These are phyloP conservation scores for Diphasiastrum complanatum DNA, from an alignment of 83 land plant species.

Conservation along the genomic window DNA sequence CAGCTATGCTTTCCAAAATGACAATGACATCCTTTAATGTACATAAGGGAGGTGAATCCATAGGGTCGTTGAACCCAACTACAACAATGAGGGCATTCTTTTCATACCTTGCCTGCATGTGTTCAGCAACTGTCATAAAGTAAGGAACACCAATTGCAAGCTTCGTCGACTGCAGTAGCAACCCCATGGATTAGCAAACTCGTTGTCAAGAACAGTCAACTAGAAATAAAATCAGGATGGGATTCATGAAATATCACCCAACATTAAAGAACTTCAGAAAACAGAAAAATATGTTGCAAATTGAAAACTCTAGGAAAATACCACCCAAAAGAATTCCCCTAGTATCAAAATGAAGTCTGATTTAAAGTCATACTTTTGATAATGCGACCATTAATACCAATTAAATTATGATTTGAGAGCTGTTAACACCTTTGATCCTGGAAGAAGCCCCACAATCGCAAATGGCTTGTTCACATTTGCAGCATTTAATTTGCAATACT, in stretches of 20 bases:
- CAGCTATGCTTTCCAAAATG: too few species aligned
- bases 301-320: background rate
- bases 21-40: too few species aligned
- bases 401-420: too few species aligned
- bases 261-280: too few species aligned
- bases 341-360: too few species aligned
- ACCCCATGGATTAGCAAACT: too few species aligned
- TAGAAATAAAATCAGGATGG: too few species aligned
- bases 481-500: background rate
- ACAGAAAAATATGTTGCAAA: background rate
- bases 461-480: background rate
- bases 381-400: too few species aligned
- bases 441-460: constrained; percentile 28
- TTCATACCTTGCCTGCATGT: constrained; percentile 21
- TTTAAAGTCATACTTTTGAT: background rate
- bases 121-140: constrained; percentile 33
- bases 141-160: constrained; percentile 29
- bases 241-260: too few species aligned
- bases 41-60: background rate
- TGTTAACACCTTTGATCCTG: constrained; percentile 40
- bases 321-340: background rate
- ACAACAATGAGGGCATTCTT: background rate
- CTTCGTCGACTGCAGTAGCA: constrained; percentile 29
- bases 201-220: too few species aligned
- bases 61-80: background rate